Percentiles rank a stretch among this genome's conserved stretches.
These are phyloP conservation scores for Proliferodiscus dingleyae DNA, from an alignment of 2,329 filamentous ascomycete genomes.

Conservation along the genomic window DNA sequence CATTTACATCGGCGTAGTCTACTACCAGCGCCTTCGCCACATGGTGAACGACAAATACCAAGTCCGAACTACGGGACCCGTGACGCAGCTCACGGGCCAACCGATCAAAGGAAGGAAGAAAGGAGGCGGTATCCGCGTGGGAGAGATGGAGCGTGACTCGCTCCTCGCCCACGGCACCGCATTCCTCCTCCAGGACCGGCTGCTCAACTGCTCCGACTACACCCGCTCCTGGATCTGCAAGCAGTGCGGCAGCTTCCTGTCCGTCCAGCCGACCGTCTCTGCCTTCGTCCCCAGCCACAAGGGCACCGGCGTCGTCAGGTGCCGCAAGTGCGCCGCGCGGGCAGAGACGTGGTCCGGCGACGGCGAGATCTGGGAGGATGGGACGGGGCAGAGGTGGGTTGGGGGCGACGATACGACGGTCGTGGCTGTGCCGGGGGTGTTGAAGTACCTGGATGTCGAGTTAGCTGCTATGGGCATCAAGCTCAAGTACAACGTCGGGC, in stretches of 20 bases:
- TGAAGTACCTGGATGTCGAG: constrained; percentile 93
- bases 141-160: constrained; percentile 98
- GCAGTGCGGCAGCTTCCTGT: constrained; percentile 83
- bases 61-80: constrained; percentile 89
- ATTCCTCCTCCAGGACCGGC: constrained; percentile 87
- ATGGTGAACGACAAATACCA: constrained; percentile 99
- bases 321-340: constrained; percentile 64
- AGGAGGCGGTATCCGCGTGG: constrained; percentile 96
- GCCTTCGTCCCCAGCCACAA: constrained; percentile 60
- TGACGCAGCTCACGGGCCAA: constrained; percentile 86
- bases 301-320: constrained; percentile 67
- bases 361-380: constrained; percentile 89
- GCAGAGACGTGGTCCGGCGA: constrained; percentile 41
- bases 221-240: constrained; percentile 85
- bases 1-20: constrained; percentile 94
- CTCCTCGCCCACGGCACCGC: constrained; percentile 92
- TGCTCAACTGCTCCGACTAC: constrained; percentile 97
- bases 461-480: constrained; percentile 94
- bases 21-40: constrained; percentile 96
- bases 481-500: constrained; percentile 79
- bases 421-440: constrained; percentile 86
- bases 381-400: constrained; percentile 74
- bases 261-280: constrained; percentile 73
- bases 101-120: constrained; percentile 96
- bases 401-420: constrained; percentile 88